A percentile compares a stretch with the other conserved stretches of the same genome.
These are phyloP conservation scores for Fragaria vesca DNA, from an alignment of 306 rosid species.

Conservation along the genomic window DNA sequence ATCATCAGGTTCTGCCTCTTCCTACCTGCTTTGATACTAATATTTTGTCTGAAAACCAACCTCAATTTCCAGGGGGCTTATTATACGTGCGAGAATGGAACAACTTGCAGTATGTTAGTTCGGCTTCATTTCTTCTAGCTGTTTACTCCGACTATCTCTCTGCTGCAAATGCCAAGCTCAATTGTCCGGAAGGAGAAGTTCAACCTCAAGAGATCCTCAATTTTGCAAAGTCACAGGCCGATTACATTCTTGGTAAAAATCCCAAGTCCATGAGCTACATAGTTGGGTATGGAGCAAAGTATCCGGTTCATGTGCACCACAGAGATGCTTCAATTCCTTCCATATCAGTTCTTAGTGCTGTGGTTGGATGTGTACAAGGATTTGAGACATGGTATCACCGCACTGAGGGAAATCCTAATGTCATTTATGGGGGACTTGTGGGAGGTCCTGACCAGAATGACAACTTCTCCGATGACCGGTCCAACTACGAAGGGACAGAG, in stretches of 20 bases:
- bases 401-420: constrained; percentile 56
- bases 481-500: constrained; percentile 83
- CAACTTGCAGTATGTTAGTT: constrained; percentile 81
- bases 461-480: constrained; percentile 58
- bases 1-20: background rate
- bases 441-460: constrained; percentile 83
- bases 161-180: constrained; percentile 50
- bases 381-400: constrained; percentile 71
- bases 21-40: background rate
- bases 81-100: constrained; percentile 76
- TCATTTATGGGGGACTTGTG: constrained; percentile 66
- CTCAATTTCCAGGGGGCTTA: constrained; percentile 52
- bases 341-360: constrained; percentile 29
- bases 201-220: constrained; percentile 71
- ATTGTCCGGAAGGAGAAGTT: constrained; percentile 65
- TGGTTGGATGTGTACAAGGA: constrained; percentile 70
- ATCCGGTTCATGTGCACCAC: constrained; percentile 73
- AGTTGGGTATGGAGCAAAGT: constrained; percentile 70
- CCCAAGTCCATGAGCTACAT: constrained; percentile 70
- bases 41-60: background rate
- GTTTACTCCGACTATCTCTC: constrained; percentile 71
- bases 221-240: constrained; percentile 72
- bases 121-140: constrained; percentile 65
- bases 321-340: constrained; percentile 82
- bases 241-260: constrained; percentile 81